Percentiles rank a stretch among this genome's conserved stretches.
Conservation (phyloP, 2,329 filamentous ascomycete genomes). For the Verticillium alfalfae region DNA sequence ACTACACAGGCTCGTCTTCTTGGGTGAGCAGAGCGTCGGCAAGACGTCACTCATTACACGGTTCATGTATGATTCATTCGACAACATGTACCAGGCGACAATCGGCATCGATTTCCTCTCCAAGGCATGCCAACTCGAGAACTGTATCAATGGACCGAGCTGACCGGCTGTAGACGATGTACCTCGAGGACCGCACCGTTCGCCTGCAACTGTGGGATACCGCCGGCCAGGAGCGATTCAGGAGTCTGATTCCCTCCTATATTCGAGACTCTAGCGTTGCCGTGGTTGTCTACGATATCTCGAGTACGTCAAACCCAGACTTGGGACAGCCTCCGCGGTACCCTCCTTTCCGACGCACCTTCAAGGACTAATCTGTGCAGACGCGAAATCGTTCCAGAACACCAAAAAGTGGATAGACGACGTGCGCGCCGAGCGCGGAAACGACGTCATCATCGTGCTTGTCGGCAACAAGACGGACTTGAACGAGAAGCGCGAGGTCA, state of each 20-base stretch:
- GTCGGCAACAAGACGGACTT: slow-evolving; percentile 99
- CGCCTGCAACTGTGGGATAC: slow-evolving; percentile 98
- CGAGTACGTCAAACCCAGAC: slow-evolving; percentile 48
- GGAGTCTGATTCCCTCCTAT: slow-evolving; percentile 94
- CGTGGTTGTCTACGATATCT: slow-evolving; percentile 98
- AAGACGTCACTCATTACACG: slow-evolving; percentile 98
- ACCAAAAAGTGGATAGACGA: slow-evolving; percentile 99
- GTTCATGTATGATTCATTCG: slow-evolving; percentile 99
- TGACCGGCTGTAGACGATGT: slow-evolving; percentile 73
- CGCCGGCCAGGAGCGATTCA: slow-evolving; percentile 93
- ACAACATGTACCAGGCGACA: slow-evolving; percentile 99
- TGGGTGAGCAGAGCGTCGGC: slow-evolving; percentile 97
- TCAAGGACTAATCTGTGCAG: slow-evolving; percentile 28
- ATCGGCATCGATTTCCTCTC: slow-evolving; percentile 99
- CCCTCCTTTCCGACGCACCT: not conserved
- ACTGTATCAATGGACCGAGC: not conserved
- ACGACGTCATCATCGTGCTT: slow-evolving; percentile 97
- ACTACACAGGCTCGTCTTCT: slow-evolving; percentile 74
- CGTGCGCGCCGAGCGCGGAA: slow-evolving; percentile 90
- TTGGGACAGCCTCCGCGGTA: too few species aligned
- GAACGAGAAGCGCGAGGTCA: slow-evolving; percentile 97
- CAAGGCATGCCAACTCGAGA: slow-evolving; percentile 58
- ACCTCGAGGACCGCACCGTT: slow-evolving; percentile 96
- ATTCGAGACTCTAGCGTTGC: slow-evolving; percentile 97
- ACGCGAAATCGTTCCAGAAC: slow-evolving; percentile 96